These are phyloP conservation scores for Eimeria necatrix DNA, from an alignment of 169 alveolate species.

Conservation along the genomic window DNA sequence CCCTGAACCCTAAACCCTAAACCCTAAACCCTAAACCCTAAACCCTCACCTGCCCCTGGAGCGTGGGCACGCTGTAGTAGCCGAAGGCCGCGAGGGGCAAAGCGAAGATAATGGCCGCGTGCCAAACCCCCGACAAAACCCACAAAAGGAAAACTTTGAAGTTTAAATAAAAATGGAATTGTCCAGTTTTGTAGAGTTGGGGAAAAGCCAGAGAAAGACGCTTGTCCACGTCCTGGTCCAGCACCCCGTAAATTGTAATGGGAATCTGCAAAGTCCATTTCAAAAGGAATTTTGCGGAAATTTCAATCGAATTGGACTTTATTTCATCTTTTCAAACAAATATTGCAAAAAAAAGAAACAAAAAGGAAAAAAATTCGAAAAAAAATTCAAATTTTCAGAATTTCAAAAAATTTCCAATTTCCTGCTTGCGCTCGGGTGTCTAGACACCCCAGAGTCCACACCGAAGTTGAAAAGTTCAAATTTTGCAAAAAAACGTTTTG, in stretches of 20 bases:
- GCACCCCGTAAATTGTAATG: conserved; percentile 62
- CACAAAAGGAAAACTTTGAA: conserved; percentile 66
- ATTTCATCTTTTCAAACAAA: neutral
- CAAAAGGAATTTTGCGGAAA: neutral
- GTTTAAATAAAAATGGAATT: neutral
- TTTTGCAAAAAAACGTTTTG: too few relatives aligned
- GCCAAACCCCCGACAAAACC: conserved; percentile 84
- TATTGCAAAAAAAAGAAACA: too few relatives aligned
- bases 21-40: too few relatives aligned
- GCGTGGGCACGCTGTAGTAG: conserved; percentile 5
- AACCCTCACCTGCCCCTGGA: conserved; percentile 21
- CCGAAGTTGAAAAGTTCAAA: too few relatives aligned
- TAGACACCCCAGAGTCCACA: too few relatives aligned
- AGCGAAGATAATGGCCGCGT: conserved; percentile 84
- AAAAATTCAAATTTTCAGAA: too few relatives aligned
- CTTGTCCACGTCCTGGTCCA: conserved; percentile 77
- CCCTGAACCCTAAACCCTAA: too few relatives aligned
- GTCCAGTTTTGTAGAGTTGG: conserved; percentile 70
- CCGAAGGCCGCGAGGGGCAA: conserved; percentile 71
- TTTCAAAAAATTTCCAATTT: too few relatives aligned
- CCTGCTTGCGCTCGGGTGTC: too few relatives aligned
- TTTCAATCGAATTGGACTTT: neutral
- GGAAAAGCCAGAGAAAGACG: conserved; percentile 23
- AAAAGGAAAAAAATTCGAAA: too few relatives aligned
- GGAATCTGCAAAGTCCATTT: conserved; percentile 36